Conservation (phyloP, 176 grass and related monocot species). For the Aegilops umbellulata region DNA sequence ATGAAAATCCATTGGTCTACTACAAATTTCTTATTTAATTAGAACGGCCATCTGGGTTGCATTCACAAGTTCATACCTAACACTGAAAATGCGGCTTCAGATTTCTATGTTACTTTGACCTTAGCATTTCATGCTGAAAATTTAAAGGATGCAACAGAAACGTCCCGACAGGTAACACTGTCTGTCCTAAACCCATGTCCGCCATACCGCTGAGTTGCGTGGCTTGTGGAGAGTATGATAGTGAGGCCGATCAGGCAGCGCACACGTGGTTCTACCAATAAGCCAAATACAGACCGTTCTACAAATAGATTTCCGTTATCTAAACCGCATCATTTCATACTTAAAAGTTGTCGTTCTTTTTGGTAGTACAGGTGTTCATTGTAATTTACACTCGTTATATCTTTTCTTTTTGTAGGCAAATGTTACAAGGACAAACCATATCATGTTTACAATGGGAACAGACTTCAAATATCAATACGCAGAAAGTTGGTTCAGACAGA, state of each 20-base stretch:
- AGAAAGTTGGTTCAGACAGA: slow-evolving; percentile 91
- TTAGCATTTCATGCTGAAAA: background rate
- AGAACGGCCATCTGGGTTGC: background rate
- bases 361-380: slow-evolving; percentile 7
- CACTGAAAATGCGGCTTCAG: background rate
- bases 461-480: slow-evolving; percentile 99
- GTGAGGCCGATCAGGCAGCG: background rate
- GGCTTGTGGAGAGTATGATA: background rate
- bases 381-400: slow-evolving; percentile 19
- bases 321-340: slow-evolving; percentile 16
- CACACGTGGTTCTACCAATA: background rate
- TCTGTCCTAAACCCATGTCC: background rate
- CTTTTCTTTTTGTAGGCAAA: slow-evolving; percentile 67
- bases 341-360: background rate
- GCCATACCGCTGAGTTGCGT: too few species aligned
- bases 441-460: slow-evolving; percentile 99
- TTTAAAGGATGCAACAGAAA: background rate
- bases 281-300: background rate
- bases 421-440: slow-evolving; percentile 90
- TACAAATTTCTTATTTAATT: slow-evolving; percentile 28
- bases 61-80: background rate
- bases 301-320: background rate
- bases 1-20: background rate
- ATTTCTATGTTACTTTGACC: slow-evolving; percentile 5
- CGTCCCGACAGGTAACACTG: background rate